Conservation (phyloP, 768 basidiomycete genomes). For the Mrakia frigida region DNA sequence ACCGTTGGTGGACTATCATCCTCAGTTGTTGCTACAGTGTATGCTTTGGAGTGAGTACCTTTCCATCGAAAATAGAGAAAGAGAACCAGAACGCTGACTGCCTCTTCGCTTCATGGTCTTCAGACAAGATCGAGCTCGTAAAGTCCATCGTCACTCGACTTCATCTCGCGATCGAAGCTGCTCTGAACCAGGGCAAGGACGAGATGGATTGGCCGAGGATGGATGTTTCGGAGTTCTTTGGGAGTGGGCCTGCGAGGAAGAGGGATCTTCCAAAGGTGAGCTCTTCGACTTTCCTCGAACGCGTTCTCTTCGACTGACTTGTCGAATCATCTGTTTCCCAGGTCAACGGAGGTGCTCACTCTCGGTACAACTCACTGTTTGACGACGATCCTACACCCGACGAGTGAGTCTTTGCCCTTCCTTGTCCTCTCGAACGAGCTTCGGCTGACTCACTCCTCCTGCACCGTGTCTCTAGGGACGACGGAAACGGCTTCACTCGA, state of each 20-base stretch:
- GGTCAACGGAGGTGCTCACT: not conserved
- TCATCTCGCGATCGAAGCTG: slow-evolving; percentile 49
- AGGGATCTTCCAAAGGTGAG: not conserved
- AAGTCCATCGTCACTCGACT: slow-evolving; percentile 73
- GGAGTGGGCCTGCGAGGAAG: slow-evolving; percentile 29
- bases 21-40: slow-evolving; percentile 86
- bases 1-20: slow-evolving; percentile 84
- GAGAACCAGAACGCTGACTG: not conserved
- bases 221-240: slow-evolving; percentile 57
- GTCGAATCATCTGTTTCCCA: not conserved
- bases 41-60: slow-evolving; percentile 72
- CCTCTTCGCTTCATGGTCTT: not conserved
- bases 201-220: slow-evolving; percentile 51
- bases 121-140: slow-evolving; percentile 79
- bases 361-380: slow-evolving; percentile 25
- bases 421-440: not conserved
- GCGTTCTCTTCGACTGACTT: not conserved
- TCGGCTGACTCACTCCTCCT: not conserved
- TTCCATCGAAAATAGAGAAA: not conserved
- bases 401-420: slow-evolving; percentile 8
- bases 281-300: not conserved
- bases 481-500: slow-evolving; percentile 28
- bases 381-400: slow-evolving; percentile 16
- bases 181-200: slow-evolving; percentile 38
- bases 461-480: slow-evolving; percentile 13